Evolutionary conservation across 192 early-diverging fungal genomes (phyloP), one percentile per base, ranked within the genome.

Genomic region (Gaertneriomyces sp.): DNA sequence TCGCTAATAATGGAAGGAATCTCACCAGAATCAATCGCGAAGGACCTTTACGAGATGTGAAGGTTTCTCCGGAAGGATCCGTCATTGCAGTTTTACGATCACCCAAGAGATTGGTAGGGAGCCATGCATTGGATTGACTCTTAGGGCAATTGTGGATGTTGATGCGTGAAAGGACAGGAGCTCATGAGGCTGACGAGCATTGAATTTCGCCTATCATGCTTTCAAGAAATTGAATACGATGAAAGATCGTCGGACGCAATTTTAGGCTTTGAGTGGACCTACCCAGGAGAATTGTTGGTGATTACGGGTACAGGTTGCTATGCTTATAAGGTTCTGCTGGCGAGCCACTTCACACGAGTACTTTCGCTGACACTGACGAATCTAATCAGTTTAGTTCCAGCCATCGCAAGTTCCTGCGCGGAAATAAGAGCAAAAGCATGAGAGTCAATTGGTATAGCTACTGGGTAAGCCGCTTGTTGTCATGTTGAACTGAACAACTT

Each of bases 381-480:
- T 33, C 25, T 33, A 33, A 33, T 33, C 25, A 33, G 25, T 33
- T 33, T 33, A 33, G 25, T 33, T 33, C 25, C 25, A 33, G 25
- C 25, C 25, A 33, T 33, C 25, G 25, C 25, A 33, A 33, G 25
- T 33, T 33, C 25, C 25, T 33, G 25, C 25, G 25, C 12, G 12
- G 42, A 16, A 58, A 53, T 45, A 60, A 60, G 39, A 51, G n/a
- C 44, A 52, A 25, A 7, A 38, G 43, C 14, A 16, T 38, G 6
- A 11, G 49, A 7, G 42, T 68, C 9, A 68, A 68, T 50, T 68
- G 66, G 66, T 68, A 68, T 41, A 60, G 44, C 16, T 68, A 68
- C 46, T 68, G 57, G 66, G 66, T 68, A 52, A 7, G 66, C 9
- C 16, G 25, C 59, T 14, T 60, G n/a, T 60, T 5, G 20, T 56